Evolutionary conservation across 192 early-diverging fungal genomes (phyloP).

Genomic region (Thoreauomyces humboldtii): DNA sequence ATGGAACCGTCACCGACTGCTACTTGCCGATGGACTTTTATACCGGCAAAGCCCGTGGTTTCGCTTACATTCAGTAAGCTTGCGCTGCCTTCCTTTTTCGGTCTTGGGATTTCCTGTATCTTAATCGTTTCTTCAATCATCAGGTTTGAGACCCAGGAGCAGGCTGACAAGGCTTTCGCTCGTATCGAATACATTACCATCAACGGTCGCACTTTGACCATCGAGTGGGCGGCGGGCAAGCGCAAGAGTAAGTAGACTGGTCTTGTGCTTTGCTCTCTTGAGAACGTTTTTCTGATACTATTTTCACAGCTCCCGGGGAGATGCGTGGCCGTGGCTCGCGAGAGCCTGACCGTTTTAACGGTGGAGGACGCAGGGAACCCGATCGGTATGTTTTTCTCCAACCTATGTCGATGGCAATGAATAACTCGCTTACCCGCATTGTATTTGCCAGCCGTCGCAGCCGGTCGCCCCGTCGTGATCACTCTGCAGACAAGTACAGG

Average conservation of each 20-base stretch:
- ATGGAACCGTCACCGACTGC: constrained; percentile 45
- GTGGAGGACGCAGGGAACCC: background rate
- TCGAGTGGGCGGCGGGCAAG: constrained; percentile 48
- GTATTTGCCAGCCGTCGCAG: background rate
- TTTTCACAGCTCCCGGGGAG: constrained; percentile 31
- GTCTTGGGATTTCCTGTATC: too few relatives aligned
- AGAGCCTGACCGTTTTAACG: background rate
- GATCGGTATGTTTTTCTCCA: background rate
- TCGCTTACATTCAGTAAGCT: constrained; percentile 50
- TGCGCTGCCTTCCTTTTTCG: background rate
- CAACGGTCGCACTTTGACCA: constrained; percentile 39
- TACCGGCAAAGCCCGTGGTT: constrained; percentile 38
- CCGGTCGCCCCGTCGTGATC: constrained; percentile 9
- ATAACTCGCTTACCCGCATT: background rate
- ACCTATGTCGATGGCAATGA: background rate
- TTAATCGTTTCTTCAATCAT: too few relatives aligned
- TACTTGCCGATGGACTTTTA: constrained; percentile 51
- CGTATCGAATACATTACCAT: constrained; percentile 53
- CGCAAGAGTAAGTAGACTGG: constrained; percentile 36
- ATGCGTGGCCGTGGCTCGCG: constrained; percentile 31
- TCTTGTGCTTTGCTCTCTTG: background rate
- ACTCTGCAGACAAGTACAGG: constrained; percentile 10
- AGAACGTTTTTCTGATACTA: background rate
- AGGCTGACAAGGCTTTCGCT: constrained; percentile 43
- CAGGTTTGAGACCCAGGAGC: constrained; percentile 42